Conservation (phyloP, 352 stramenopile species). For the Globisporangium viniferum region DNA sequence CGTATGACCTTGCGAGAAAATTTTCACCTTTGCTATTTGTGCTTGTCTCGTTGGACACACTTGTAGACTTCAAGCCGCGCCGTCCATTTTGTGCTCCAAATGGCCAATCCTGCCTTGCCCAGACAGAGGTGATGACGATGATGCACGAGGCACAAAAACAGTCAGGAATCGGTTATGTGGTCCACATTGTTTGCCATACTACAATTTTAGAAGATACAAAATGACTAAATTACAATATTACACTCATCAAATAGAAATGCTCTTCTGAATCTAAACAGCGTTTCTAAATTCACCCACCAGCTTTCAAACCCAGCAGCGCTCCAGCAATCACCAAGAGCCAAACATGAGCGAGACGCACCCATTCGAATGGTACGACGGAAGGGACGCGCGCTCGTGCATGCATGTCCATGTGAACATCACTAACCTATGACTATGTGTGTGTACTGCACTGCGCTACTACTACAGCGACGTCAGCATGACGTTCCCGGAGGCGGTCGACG, state of each 20-base stretch:
- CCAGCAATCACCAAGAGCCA: conserved; percentile 1
- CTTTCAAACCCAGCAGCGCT: not conserved
- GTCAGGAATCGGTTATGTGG: not conserved
- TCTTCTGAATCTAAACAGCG: not conserved
- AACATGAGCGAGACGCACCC: conserved; percentile 57
- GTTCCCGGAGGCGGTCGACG: conserved; percentile 66
- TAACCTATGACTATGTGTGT: not conserved
- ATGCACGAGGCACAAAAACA: not conserved
- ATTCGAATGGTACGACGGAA: conserved; percentile 68
- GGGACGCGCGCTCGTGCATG: not conserved
- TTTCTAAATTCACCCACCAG: not conserved
- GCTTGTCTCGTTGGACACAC: not conserved
- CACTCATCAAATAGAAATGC: not conserved
- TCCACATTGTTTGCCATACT: not conserved
- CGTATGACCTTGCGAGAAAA: not conserved
- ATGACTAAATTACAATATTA: not conserved
- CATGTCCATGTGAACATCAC: not conserved
- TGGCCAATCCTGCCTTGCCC: not conserved
- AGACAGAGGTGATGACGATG: no score
- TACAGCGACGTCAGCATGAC: conserved; percentile 56
- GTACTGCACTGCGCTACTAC: not conserved
- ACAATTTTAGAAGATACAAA: no score
- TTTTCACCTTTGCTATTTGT: not conserved
- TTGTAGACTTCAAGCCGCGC: not conserved
- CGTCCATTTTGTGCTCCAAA: not conserved